Conservation (phyloP, 1,284 basidiomycete genomes). For the Kwoniella shivajii region DNA sequence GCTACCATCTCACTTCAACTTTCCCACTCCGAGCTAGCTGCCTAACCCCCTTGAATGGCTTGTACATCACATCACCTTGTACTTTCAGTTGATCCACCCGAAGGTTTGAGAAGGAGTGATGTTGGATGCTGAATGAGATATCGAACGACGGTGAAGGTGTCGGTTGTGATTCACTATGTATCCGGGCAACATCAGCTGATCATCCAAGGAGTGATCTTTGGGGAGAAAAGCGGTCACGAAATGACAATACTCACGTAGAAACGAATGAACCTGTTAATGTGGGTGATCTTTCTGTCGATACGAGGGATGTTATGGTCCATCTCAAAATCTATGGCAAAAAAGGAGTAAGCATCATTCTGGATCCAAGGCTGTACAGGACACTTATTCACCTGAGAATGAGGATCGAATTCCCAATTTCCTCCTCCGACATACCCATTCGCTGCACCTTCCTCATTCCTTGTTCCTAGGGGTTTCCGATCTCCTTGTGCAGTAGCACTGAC, state of each 20-base stretch:
- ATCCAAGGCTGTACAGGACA: neutral
- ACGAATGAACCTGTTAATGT: conserved; percentile 75
- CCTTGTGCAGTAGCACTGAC: conserved; percentile 49
- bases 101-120: conserved; percentile 74
- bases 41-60: conserved; percentile 67
- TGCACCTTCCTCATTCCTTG: conserved; percentile 54
- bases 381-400: conserved; percentile 62
- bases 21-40: conserved; percentile 45
- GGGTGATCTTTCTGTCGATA: conserved; percentile 67
- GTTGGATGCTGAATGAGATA: conserved; percentile 70
- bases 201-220: too few species aligned
- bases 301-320: conserved; percentile 74
- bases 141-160: conserved; percentile 70
- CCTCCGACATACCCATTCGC: conserved; percentile 57
- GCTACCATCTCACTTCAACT: conserved; percentile 51
- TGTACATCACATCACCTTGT: conserved; percentile 60
- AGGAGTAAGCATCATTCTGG: neutral
- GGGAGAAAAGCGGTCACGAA: neutral
- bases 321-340: conserved; percentile 60
- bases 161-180: conserved; percentile 40
- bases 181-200: neutral
- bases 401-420: conserved; percentile 77
- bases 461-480: conserved; percentile 39
- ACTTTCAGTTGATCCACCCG: conserved; percentile 84
- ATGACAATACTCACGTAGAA: conserved; percentile 55